Evolutionary conservation across 768 basidiomycete genomes (phyloP).

Genomic region (Mycena kentingensis): DNA sequence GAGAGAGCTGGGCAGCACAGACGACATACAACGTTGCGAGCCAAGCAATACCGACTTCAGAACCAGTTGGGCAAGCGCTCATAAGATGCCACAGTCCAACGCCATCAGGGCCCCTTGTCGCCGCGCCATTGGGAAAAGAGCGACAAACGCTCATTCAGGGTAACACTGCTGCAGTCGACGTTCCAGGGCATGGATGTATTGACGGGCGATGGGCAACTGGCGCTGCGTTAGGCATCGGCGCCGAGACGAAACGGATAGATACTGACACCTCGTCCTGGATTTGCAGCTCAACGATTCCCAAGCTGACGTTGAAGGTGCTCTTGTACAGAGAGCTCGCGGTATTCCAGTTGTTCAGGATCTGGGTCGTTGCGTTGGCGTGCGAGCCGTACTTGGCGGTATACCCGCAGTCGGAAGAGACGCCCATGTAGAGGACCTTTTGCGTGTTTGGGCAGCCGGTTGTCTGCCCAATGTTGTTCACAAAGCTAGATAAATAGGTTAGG

Average conservation of each 20-base stretch:
- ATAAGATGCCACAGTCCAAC: slow-evolving; percentile 88
- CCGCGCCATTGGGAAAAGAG: slow-evolving; percentile 85
- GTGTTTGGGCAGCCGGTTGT: slow-evolving; percentile 70
- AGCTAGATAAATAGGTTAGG: slow-evolving; percentile 8
- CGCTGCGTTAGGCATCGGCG: background rate
- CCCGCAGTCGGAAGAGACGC: slow-evolving; percentile 85
- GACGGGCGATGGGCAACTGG: slow-evolving; percentile 62
- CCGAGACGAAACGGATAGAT: slow-evolving; percentile 1
- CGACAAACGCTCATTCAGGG: slow-evolving; percentile 72
- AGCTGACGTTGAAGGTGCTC: slow-evolving; percentile 79
- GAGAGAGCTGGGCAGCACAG: slow-evolving; percentile 1
- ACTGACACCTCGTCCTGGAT: slow-evolving; percentile 60
- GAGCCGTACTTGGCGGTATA: slow-evolving; percentile 69
- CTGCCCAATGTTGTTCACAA: slow-evolving; percentile 62
- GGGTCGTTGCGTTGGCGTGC: slow-evolving; percentile 64
- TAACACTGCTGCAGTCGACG: slow-evolving; percentile 58
- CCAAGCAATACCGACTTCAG: slow-evolving; percentile 88
- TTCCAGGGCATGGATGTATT: slow-evolving; percentile 72
- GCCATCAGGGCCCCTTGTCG: slow-evolving; percentile 64
- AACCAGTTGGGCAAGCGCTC: slow-evolving; percentile 80
- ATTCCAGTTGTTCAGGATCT: slow-evolving; percentile 81
- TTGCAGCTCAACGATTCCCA: slow-evolving; percentile 80
- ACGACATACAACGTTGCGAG: slow-evolving; percentile 69
- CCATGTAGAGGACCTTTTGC: slow-evolving; percentile 79
- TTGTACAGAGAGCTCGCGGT: slow-evolving; percentile 75